Percentiles rank a stretch among this genome's conserved stretches.
Conservation (phyloP, 1,284 basidiomycete species). For the Trichosporon coremiiforme region DNA sequence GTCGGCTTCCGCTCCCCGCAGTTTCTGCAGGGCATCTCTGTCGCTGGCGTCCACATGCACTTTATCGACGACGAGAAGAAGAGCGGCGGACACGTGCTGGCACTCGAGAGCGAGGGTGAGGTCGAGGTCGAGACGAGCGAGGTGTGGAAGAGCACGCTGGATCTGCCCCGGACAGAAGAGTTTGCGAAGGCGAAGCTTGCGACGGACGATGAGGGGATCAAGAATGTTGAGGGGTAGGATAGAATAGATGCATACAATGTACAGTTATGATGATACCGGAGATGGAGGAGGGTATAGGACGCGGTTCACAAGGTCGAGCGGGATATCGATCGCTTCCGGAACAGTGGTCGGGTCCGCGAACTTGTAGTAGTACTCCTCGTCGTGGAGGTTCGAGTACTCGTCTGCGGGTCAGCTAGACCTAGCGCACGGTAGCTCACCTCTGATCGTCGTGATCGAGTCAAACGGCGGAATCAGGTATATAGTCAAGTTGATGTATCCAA, state of each 20-base stretch:
- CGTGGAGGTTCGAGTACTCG: slow-evolving; percentile 20
- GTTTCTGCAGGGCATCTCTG: slow-evolving; percentile 28
- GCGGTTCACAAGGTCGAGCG: slow-evolving; percentile 76
- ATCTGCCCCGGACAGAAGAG: slow-evolving; percentile 24
- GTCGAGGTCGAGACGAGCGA: slow-evolving; percentile 25
- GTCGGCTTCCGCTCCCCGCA: slow-evolving; percentile 29
- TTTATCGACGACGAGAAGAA: slow-evolving; percentile 26
- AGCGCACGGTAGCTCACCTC: slow-evolving; percentile 61
- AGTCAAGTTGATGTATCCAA: slow-evolving; percentile 73
- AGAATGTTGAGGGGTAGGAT: slow-evolving; percentile 24
- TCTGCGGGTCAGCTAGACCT: slow-evolving; percentile 21
- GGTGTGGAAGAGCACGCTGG: slow-evolving; percentile 22
- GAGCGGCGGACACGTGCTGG: slow-evolving; percentile 31
- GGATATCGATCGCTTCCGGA: slow-evolving; percentile 76
- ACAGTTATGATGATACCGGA: background rate
- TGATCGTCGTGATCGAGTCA: slow-evolving; percentile 66
- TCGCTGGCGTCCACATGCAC: slow-evolving; percentile 33
- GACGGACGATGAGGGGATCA: slow-evolving; percentile 27
- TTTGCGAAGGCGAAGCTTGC: slow-evolving; percentile 26
- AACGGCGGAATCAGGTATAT: slow-evolving; percentile 71
- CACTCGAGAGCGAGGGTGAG: slow-evolving; percentile 31
- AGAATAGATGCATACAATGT: slow-evolving; percentile 13
- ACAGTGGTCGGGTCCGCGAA: slow-evolving; percentile 57
- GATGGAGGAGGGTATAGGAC: slow-evolving; percentile 60
- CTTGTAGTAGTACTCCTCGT: slow-evolving; percentile 39